Conservation (phyloP, 1,139 yeast genomes). For the Keqinozyma sinolaborantium region DNA sequence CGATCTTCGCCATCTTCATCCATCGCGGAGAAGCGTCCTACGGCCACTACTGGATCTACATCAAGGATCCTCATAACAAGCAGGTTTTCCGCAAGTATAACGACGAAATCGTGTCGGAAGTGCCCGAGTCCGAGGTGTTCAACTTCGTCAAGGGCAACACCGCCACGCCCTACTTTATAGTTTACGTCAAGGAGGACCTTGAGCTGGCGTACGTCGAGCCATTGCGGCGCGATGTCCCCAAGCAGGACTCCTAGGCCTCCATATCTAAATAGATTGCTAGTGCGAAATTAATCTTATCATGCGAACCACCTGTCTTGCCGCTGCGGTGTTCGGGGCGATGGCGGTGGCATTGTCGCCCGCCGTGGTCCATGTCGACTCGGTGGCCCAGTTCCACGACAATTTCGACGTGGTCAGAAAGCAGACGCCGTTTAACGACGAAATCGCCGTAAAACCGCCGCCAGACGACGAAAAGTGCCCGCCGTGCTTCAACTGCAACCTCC, state of each 20-base stretch:
- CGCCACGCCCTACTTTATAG: conserved; percentile 92
- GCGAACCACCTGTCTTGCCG: too few relatives aligned
- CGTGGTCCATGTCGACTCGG: conserved; percentile 10
- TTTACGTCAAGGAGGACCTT: conserved; percentile 68
- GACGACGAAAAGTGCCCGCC: conserved; percentile 63
- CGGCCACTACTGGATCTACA: conserved; percentile 97
- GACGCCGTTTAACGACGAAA: conserved; percentile 23
- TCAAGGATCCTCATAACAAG: conserved; percentile 63
- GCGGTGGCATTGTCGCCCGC: not conserved
- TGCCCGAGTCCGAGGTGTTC: conserved; percentile 67
- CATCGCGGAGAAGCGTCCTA: conserved; percentile 95
- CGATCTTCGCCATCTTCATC: conserved; percentile 86
- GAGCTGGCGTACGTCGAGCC: conserved; percentile 65
- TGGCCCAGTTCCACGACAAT: conserved; percentile 11
- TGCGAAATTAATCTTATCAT: too few relatives aligned
- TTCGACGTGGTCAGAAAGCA: conserved; percentile 25
- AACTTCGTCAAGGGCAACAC: conserved; percentile 71
- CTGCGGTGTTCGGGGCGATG: too few relatives aligned
- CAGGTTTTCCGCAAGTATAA: conserved; percentile 83
- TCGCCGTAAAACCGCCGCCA: conserved; percentile 15
- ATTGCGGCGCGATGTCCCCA: conserved; percentile 55
- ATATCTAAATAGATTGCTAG: too few relatives aligned
- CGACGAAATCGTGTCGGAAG: conserved; percentile 87
- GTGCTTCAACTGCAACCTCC: conserved; percentile 90
- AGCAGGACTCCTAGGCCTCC: too few relatives aligned